These are phyloP conservation scores for Clarireedia sp. DNA, from an alignment of 2,329 filamentous ascomycete genomes.

Conservation along the genomic window DNA sequence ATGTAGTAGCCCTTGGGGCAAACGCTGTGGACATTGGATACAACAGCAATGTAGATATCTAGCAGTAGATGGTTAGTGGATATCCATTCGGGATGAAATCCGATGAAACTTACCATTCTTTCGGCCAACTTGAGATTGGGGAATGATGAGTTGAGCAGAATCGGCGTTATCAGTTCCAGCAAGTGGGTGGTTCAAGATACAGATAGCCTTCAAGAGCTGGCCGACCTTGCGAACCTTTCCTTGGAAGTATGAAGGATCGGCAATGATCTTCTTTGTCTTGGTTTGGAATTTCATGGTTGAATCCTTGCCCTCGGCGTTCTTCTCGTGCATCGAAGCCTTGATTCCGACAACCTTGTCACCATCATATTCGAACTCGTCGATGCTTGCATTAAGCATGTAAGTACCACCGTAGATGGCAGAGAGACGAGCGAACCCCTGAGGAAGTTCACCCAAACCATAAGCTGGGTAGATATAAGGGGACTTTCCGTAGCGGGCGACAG, in stretches of 20 bases:
- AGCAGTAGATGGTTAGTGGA: not conserved
- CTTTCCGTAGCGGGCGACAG: slow-evolving; percentile 94
- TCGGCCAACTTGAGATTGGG: slow-evolving; percentile 91
- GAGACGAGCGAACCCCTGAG: slow-evolving; percentile 92
- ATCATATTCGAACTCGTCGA: slow-evolving; percentile 85
- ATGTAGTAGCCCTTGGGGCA: slow-evolving; percentile 99
- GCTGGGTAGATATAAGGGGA: slow-evolving; percentile 99
- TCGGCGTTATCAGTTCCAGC: slow-evolving; percentile 83
- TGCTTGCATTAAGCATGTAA: slow-evolving; percentile 96
- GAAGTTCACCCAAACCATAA: slow-evolving; percentile 93
- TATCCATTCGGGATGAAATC: slow-evolving; percentile 6
- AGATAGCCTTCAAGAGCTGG: slow-evolving; percentile 92
- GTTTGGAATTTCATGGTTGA: slow-evolving; percentile 85
- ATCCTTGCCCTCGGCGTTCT: slow-evolving; percentile 54
- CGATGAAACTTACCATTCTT: slow-evolving; percentile 56
- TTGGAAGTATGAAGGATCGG: slow-evolving; percentile 94
- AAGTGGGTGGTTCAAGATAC: slow-evolving; percentile 91
- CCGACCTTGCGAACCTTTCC: slow-evolving; percentile 80
- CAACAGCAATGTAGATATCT: slow-evolving; percentile 96
- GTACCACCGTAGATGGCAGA: slow-evolving; percentile 98
- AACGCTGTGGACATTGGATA: slow-evolving; percentile 93
- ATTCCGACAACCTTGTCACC: slow-evolving; percentile 84
- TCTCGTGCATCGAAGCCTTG: slow-evolving; percentile 89
- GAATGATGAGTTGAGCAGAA: slow-evolving; percentile 92
- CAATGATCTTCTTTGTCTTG: slow-evolving; percentile 91